Evolutionary conservation across 2,329 filamentous ascomycete species (phyloP), one percentile per base, ranked within the genome.

Genomic region (Diaporthe velutina): DNA sequence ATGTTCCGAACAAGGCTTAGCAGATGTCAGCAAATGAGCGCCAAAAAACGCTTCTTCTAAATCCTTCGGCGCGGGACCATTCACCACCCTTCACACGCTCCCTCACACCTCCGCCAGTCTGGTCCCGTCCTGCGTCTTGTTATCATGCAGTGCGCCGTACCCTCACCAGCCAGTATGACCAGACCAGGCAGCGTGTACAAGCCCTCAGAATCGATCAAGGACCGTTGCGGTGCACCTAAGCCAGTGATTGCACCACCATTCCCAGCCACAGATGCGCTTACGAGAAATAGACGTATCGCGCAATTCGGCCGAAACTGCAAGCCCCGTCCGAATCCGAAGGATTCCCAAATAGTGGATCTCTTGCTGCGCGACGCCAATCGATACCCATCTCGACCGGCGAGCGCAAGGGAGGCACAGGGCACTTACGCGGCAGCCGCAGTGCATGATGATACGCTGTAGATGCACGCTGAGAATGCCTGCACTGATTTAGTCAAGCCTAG

Each of bases 1-100:
- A 68, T 68, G 64, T 40, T 68, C 64, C 64, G 33, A 68, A 68
- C 33, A 68, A 22, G 64, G 64, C 48, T 33, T 68, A 68, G 64
- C 64, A 40, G 9, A 54, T 68, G 64, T 68, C 48, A 68, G 64
- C 64, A 68, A 17, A n/a, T 5, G 48, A 54, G 48, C 64, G 48
- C 64, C 64, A 54, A 22, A 54, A 25, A 67, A 68, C 64, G 64
- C 64, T 67, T 67, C 64, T 67, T 52, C 45, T 52, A 15, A 25
- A 67, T 67, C 64, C 64, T 67, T 67, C 45, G 22, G 64, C 9
- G 42, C 30, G 25, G 64, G 22, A 25, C 48, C 45, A 54, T 28
- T 54, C 40, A 45, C 17, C 45, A 54, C 22, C n/a, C 33, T 40
- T 35, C 45, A 52, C 22, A 50, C 22, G 22, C 45, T 54, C 2